Evolutionary conservation across 805 yeast species (phyloP).

Genomic region (Suhomyces vadensis): DNA sequence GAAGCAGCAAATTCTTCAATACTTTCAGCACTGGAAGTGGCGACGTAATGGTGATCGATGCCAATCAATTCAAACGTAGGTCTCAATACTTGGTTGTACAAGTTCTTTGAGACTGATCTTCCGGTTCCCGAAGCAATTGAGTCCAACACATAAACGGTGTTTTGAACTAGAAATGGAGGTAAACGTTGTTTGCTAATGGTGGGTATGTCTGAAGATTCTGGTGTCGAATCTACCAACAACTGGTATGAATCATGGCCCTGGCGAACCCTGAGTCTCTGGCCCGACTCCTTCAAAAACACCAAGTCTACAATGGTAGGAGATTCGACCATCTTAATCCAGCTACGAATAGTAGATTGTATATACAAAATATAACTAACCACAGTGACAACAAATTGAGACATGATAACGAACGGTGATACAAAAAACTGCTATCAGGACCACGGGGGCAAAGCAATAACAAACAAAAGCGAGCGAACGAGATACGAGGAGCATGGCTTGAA

Average conservation of each 20-base stretch:
- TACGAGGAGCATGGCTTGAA: no score
- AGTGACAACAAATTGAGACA: constrained; percentile 3
- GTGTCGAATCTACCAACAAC: not conserved
- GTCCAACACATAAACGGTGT: constrained; percentile 41
- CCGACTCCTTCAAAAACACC: constrained; percentile 6
- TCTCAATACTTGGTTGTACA: constrained; percentile 43
- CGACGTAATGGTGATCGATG: constrained; percentile 40
- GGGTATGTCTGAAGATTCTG: not conserved
- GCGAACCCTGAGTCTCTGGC: constrained; percentile 7
- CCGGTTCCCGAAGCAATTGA: constrained; percentile 53
- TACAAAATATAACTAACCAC: constrained; percentile 1
- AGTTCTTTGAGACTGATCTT: constrained; percentile 26
- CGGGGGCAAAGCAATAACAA: no score
- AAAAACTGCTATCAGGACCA: no score
- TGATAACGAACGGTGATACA: no score
- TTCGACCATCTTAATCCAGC: not conserved
- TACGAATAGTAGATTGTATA: not conserved
- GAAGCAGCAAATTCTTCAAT: constrained; percentile 41
- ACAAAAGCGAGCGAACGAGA: no score
- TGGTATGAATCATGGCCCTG: constrained; percentile 3
- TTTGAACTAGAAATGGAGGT: constrained; percentile 8
- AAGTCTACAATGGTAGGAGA: constrained; percentile 6
- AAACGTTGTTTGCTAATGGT: not conserved
- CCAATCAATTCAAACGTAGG: constrained; percentile 48
- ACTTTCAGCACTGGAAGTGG: constrained; percentile 42